phyloP scores from a whole-genome alignment of 345 rosid species.

The Orychophragmus violaceus region DNA sequence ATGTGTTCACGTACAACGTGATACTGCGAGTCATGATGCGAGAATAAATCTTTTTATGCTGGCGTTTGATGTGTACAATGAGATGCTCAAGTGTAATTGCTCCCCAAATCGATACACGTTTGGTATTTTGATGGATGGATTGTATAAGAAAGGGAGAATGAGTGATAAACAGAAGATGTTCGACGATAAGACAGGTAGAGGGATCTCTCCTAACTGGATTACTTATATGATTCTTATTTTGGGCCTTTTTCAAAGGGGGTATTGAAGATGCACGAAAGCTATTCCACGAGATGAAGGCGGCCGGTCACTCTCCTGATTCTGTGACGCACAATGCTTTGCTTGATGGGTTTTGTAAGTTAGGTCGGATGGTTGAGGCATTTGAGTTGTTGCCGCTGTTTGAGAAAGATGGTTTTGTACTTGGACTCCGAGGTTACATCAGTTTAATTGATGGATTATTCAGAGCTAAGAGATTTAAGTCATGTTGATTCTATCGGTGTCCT shows the following conservation, averaged over 20 bases:
- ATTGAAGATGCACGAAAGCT: conserved; percentile 57
- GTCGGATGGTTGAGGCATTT: conserved; percentile 60
- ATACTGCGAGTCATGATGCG: conserved; percentile 39
- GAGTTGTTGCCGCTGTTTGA: conserved; percentile 40
- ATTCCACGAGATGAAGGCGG: conserved; percentile 54
- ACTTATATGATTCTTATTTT: conserved; percentile 51
- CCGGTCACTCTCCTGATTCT: conserved; percentile 49
- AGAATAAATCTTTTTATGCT: conserved; percentile 40
- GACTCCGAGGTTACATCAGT: conserved; percentile 45
- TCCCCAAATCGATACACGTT: conserved; percentile 51
- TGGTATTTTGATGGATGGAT: conserved; percentile 54
- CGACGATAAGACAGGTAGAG: conserved; percentile 61
- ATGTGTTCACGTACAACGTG: conserved; percentile 58
- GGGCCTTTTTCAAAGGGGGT: conserved; percentile 54
- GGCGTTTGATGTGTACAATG: conserved; percentile 58
- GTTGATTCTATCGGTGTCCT: not conserved
- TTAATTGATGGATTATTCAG: conserved; percentile 61
- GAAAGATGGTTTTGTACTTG: conserved; percentile 58
- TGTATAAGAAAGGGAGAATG: conserved; percentile 47
- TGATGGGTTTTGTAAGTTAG: conserved; percentile 68
- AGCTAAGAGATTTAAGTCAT: conserved; percentile 30
- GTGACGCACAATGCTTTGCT: conserved; percentile 62
- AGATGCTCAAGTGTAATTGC: conserved; percentile 59
- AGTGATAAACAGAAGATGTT: conserved; percentile 65
- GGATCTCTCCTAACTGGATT: conserved; percentile 44